A percentile compares a stretch with the other conserved stretches of the same genome.
Conservation (phyloP, 352 stramenopile species). For the Phytophthora fragariaefolia region DNA sequence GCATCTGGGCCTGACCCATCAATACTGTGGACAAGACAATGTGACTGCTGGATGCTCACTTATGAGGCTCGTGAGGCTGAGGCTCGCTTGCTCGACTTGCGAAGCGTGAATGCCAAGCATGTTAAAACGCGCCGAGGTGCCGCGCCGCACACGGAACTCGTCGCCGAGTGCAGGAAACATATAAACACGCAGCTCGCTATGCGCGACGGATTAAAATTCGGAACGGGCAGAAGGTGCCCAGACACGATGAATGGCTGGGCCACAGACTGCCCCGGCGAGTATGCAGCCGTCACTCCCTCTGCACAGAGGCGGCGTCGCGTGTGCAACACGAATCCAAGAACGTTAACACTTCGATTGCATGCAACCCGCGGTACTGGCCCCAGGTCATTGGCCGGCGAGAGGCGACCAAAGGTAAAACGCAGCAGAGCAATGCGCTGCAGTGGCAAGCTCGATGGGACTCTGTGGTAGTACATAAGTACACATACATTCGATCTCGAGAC, state of each 20-base stretch:
- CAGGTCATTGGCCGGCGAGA: background rate
- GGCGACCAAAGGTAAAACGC: background rate
- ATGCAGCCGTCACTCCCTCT: slow-evolving; percentile 4
- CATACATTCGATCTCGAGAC: background rate
- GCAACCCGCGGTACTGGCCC: background rate
- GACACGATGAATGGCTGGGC: slow-evolving; percentile 7
- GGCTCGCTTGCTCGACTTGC: slow-evolving; percentile 9
- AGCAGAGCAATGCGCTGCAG: slow-evolving; percentile 7
- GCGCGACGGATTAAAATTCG: slow-evolving; percentile 6
- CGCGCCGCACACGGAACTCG: background rate
- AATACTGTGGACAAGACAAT: background rate
- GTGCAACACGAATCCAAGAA: background rate
- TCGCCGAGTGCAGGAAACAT: background rate
- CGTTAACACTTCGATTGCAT: slow-evolving; percentile 28
- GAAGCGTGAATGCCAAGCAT: slow-evolving; percentile 1
- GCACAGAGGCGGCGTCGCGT: slow-evolving; percentile 2
- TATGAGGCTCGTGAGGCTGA: slow-evolving; percentile 7
- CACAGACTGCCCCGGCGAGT: slow-evolving; percentile 4
- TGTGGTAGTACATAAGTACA: too few relatives aligned
- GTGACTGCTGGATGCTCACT: background rate
- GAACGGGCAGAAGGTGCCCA: background rate
- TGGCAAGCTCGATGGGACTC: too few relatives aligned
- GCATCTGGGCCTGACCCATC: background rate
- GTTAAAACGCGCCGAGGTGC: slow-evolving; percentile 9
- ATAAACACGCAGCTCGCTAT: slow-evolving; percentile 17